Evolutionary conservation across 176 grass and related monocot species (phyloP).

Genomic region (Aegilops longissima): DNA sequence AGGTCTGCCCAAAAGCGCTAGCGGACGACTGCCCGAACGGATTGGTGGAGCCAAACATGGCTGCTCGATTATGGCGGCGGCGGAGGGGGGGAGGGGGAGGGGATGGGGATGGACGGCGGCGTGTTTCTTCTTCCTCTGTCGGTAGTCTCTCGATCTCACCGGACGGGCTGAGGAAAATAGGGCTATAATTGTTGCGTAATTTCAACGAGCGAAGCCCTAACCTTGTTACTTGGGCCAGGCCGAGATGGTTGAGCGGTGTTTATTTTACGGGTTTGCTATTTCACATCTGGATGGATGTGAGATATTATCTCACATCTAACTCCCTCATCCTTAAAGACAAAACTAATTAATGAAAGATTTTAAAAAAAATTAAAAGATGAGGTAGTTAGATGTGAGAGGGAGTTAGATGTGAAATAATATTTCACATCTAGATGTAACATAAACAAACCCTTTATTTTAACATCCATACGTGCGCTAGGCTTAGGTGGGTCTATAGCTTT

Average conservation of each 20-base stretch:
- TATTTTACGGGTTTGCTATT: no score
- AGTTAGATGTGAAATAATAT: no score
- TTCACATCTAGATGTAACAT: no score
- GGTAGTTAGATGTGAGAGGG: no score
- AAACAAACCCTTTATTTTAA: no score
- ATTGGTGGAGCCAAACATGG: slow-evolving; percentile 63
- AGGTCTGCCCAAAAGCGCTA: slow-evolving; percentile 57
- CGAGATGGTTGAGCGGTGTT: neutral
- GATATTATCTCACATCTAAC: no score
- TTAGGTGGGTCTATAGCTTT: neutral
- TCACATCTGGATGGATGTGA: no score
- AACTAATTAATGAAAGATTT: no score
- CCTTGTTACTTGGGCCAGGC: neutral
- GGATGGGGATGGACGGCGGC: neutral
- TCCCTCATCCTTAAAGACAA: no score
- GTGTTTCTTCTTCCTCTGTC: slow-evolving; percentile 1
- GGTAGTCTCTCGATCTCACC: neutral
- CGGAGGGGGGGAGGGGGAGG: neutral
- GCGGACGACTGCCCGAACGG: slow-evolving; percentile 52
- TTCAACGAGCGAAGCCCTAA: neutral
- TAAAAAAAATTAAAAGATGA: no score
- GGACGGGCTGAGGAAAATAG: neutral
- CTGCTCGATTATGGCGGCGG: neutral
- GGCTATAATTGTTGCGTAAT: neutral
- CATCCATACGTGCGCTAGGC: no score